Base-by-base conservation (phyloP, 257 asterid species). In the Gentiana straminea region DNA sequence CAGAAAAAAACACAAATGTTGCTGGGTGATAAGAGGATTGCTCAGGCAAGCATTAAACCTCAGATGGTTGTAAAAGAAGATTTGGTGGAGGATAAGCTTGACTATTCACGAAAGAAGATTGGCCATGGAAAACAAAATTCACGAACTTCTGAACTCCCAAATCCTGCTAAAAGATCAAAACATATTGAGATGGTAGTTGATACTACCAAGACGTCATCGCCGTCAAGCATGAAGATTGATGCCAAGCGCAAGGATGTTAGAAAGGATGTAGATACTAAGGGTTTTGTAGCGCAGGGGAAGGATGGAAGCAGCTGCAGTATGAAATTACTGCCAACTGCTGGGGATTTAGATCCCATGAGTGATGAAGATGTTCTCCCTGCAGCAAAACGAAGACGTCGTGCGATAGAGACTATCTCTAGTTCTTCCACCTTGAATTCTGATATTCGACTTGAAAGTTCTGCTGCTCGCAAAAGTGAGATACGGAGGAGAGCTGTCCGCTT, bases 401-500 rank as follows among this genome's bases (percentile, higher is more conserved):
- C 82, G 60, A 47, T 68, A 54, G 94, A 71, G 54, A 70, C 69
- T 47, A 52, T 56, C 66, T 54, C 67, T 54, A 61, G 57, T 53
- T 67, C 73, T 46, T 63, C 72, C 51, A 49, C 72, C 59, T 59
- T 64, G 64, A 54, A 12, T 53, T 71, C 70, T 59, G 88, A 73
- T 68, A 73, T 37, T 58, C 73, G 65, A 74, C 33, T 41, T 12
- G 84, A 69, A 32, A 63, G 57, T 73, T 74, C 78, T 43, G 71
- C 68, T 59, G 58, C 70, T 8, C 68, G 55, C 15, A 81, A 70
- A 59, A 73, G 41, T 57, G 79, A 70, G 35, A 53, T 64, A 63
- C 62, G 68, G 81, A 84, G 97, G 52, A 81, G 94, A 75, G 98
- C 98, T 67, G 95, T 91, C 66, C 95, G 95, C 68, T 62, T 81